phyloP scores from a whole-genome alignment of 495 filamentous ascomycete species.

The Penicillium ochrochloron region DNA sequence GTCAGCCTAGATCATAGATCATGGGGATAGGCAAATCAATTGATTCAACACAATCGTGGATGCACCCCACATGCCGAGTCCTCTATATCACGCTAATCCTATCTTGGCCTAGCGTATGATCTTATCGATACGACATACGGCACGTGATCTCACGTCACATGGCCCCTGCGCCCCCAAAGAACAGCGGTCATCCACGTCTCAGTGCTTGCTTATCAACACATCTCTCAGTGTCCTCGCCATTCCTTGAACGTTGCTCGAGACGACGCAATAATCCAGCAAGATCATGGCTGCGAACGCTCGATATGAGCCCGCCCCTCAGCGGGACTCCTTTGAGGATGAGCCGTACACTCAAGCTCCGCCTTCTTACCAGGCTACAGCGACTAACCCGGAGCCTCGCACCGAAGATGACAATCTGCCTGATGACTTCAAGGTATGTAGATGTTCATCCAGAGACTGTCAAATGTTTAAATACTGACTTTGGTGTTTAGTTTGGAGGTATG shows the following conservation, averaged over 20 bases:
- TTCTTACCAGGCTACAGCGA: constrained; percentile 57
- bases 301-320: constrained; percentile 72
- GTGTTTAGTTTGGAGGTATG: constrained; percentile 75
- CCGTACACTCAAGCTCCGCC: constrained; percentile 85
- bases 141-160: constrained; percentile 36
- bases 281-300: constrained; percentile 70
- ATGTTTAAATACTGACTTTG: constrained; percentile 1
- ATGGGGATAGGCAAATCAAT: background rate
- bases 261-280: background rate
- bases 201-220: constrained; percentile 15
- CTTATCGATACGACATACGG: constrained; percentile 13
- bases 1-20: background rate
- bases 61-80: constrained; percentile 2
- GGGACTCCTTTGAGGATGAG: constrained; percentile 69
- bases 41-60: background rate
- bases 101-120: background rate
- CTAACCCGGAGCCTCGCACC: constrained; percentile 66
- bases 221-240: constrained; percentile 15
- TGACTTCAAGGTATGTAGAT: constrained; percentile 81
- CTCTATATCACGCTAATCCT: background rate
- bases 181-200: constrained; percentile 8
- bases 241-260: constrained; percentile 4
- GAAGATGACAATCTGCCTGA: constrained; percentile 93
- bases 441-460: background rate
- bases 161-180: constrained; percentile 19